Evolutionary conservation across 331 rosid species (phyloP).

Genomic region (Rhamnella rubrinervis): DNA sequence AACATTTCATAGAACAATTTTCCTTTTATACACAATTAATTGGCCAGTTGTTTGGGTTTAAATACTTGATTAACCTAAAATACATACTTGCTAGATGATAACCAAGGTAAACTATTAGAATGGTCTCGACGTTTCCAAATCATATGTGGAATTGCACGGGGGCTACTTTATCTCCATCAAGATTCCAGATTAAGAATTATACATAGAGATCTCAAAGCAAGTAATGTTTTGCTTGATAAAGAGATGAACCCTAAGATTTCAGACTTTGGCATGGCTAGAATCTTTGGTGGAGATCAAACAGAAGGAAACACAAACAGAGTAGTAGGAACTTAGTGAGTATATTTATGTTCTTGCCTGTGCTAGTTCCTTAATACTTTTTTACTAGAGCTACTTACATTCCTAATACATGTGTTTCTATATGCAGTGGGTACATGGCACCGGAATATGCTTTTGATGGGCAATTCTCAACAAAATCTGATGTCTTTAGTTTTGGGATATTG

Average conservation of each 20-base stretch:
- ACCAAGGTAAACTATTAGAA: background rate
- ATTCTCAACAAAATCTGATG: constrained; percentile 19
- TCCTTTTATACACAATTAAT: too few relatives aligned
- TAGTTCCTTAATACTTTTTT: background rate
- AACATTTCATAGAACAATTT: too few relatives aligned
- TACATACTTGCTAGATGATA: constrained; percentile 17
- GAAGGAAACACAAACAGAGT: constrained; percentile 15
- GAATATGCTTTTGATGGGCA: constrained; percentile 9
- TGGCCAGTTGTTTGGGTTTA: too few relatives aligned
- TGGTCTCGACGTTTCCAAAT: constrained; percentile 12
- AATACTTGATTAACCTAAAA: background rate
- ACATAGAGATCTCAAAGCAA: constrained; percentile 13
- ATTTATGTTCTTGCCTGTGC: background rate
- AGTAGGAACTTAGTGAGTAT: constrained; percentile 18
- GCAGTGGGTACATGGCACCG: constrained; percentile 23
- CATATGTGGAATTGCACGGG: constrained; percentile 18
- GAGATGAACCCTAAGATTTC: constrained; percentile 22
- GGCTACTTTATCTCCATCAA: constrained; percentile 15
- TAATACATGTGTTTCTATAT: background rate
- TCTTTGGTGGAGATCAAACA: constrained; percentile 6
- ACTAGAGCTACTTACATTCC: too few relatives aligned
- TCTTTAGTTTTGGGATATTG: constrained; percentile 23
- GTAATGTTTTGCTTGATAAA: constrained; percentile 14
- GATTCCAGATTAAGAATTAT: constrained; percentile 16
- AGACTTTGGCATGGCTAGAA: constrained; percentile 16